Evolutionary conservation across 305 asterid genomes (phyloP), one percentile per base, ranked within the genome.

Genomic region (Solanum aculeatissimum): DNA sequence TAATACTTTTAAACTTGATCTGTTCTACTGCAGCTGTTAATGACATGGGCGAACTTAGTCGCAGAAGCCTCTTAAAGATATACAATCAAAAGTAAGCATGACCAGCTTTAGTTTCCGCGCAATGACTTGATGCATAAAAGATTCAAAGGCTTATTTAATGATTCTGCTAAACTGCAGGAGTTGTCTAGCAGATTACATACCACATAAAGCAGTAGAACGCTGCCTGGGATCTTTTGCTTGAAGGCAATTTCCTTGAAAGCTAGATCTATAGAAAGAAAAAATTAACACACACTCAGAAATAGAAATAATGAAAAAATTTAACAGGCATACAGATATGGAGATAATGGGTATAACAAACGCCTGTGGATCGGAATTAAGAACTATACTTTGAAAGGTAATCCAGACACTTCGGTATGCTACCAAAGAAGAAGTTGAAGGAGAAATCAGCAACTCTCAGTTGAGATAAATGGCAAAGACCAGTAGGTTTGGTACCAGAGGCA

Each of bases 241-340:
- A 84, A 97, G 94, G 91, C 99, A 97, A 83, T 97, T 97, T 70
- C 96, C 99, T 85, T 88, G 93, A 85, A 97, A 97, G 90, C 95
- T 92, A 45, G 91, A 86, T 86, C 99, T 95, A 35, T 38, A 53
- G 82, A 40, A 69, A 43, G 43, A 53, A 14, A 27, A 53, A 71
- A 81, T 53, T 9, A 82, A 85, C 66, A 45, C 32, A 16, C 19
- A 47, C 21, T 83, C n/a, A 83, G 81, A 83, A 69, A 70, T 27
- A 11, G 45, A 32, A 63, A 74, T 23, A 58, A 29, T 35, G 40
- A 35, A 53, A 14, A 27, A 53, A 62, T 79, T 57, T 9, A 82
- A 85, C 66, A 45, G 40, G 23, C 19, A 29, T 53, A 66, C n/a
- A 83, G 81, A 83, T 53, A 62, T n/a, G 8, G 55, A 32, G 53